phyloP scores from a whole-genome alignment of 2,329 filamentous ascomycete species.

The Paraphoma sp. region DNA sequence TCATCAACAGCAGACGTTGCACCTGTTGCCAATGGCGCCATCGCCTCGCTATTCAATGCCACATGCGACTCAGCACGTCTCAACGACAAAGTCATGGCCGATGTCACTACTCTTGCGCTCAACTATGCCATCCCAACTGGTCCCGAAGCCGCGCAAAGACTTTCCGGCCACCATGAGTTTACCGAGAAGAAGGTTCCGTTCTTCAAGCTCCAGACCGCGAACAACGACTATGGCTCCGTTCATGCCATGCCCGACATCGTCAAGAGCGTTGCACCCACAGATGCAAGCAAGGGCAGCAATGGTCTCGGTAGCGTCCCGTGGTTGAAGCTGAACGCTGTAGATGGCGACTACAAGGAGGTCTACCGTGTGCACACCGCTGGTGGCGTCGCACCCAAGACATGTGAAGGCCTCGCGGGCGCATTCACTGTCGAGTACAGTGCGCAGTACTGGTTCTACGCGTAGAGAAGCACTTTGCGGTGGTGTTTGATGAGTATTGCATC shows the following conservation, averaged over 20 bases:
- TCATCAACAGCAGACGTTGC: slow-evolving; percentile 61
- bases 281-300: slow-evolving; percentile 64
- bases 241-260: slow-evolving; percentile 68
- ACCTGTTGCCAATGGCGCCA: slow-evolving; percentile 73
- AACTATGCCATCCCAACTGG: slow-evolving; percentile 64
- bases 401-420: slow-evolving; percentile 65
- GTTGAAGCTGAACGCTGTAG: slow-evolving; percentile 70
- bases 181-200: slow-evolving; percentile 71
- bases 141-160: slow-evolving; percentile 60
- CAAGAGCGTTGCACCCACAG: slow-evolving; percentile 67
- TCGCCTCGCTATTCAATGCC: slow-evolving; percentile 87
- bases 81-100: slow-evolving; percentile 62
- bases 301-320: slow-evolving; percentile 74
- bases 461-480: slow-evolving; percentile 1
- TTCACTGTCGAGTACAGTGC: slow-evolving; percentile 84
- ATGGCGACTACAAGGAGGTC: slow-evolving; percentile 69
- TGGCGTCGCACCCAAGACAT: slow-evolving; percentile 76
- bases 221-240: slow-evolving; percentile 62
- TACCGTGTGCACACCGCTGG: slow-evolving; percentile 87
- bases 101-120: slow-evolving; percentile 72
- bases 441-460: slow-evolving; percentile 71
- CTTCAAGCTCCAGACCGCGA: slow-evolving; percentile 75
- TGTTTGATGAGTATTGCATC: slow-evolving; percentile 3
- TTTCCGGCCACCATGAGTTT: slow-evolving; percentile 86
- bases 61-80: slow-evolving; percentile 76